Conservation (phyloP, 2,329 filamentous ascomycete genomes). For the Zymoseptoria crescenta region DNA sequence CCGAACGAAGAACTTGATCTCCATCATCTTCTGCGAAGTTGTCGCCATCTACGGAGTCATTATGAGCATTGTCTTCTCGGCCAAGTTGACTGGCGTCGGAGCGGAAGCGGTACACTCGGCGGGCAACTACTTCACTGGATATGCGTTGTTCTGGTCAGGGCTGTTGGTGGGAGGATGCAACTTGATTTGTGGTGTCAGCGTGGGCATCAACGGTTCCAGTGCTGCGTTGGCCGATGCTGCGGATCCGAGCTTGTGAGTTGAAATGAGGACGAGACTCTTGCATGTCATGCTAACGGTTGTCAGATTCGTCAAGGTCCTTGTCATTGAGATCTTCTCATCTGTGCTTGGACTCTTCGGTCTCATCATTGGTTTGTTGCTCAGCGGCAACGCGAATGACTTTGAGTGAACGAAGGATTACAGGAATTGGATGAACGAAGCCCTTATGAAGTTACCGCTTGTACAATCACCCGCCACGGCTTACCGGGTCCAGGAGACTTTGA, state of each 20-base stretch:
- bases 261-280: background rate
- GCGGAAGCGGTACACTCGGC: slow-evolving; percentile 61
- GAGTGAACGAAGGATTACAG: slow-evolving; percentile 16
- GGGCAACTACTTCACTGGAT: slow-evolving; percentile 88
- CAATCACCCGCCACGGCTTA: background rate
- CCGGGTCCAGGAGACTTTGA: background rate
- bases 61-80: slow-evolving; percentile 97
- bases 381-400: slow-evolving; percentile 75
- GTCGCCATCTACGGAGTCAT: slow-evolving; percentile 99
- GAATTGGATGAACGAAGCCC: background rate
- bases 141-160: slow-evolving; percentile 91
- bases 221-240: slow-evolving; percentile 93
- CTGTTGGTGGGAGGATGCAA: slow-evolving; percentile 94
- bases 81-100: slow-evolving; percentile 65
- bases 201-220: slow-evolving; percentile 96
- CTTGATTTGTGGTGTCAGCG: slow-evolving; percentile 87
- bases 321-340: slow-evolving; percentile 98
- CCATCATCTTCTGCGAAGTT: slow-evolving; percentile 99
- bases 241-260: slow-evolving; percentile 72
- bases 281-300: slow-evolving; percentile 5
- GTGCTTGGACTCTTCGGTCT: slow-evolving; percentile 93
- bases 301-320: slow-evolving; percentile 96
- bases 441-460: background rate
- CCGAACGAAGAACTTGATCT: slow-evolving; percentile 98
- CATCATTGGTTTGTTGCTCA: slow-evolving; percentile 85